phyloP scores from a whole-genome alignment of 2,329 filamentous ascomycete genomes.

The Celoporthe dispersa region DNA sequence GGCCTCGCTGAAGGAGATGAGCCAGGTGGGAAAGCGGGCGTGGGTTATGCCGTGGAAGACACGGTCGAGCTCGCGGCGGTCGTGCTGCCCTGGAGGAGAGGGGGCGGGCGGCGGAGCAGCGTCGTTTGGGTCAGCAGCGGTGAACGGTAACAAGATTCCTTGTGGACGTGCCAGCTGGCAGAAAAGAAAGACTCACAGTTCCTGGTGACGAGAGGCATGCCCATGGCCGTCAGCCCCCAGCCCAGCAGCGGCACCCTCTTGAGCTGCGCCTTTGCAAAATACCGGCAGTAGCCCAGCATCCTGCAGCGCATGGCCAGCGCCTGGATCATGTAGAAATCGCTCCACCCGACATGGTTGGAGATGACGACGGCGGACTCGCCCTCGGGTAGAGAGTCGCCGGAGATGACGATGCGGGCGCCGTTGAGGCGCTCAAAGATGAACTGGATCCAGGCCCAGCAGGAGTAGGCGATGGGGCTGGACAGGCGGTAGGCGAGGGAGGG shows the following conservation, averaged over 20 bases:
- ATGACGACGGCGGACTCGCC: constrained; percentile 65
- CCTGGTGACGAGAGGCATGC: constrained; percentile 65
- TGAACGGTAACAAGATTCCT: too few relatives aligned
- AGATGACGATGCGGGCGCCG: constrained; percentile 55
- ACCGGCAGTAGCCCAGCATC: constrained; percentile 66
- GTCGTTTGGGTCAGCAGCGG: too few relatives aligned
- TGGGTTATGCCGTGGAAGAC: constrained; percentile 60
- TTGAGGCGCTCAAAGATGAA: constrained; percentile 59
- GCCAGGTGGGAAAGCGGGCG: constrained; percentile 62
- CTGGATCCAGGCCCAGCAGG: constrained; percentile 63
- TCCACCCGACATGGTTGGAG: constrained; percentile 64
- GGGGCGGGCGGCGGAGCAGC: too few relatives aligned
- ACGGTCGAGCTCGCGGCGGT: constrained; percentile 58
- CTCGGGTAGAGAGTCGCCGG: constrained; percentile 54
- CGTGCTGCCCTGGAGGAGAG: constrained; percentile 35
- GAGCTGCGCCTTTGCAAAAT: constrained; percentile 66
- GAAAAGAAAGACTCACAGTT: constrained; percentile 45
- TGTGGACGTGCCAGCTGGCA: too few relatives aligned
- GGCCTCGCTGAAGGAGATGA: constrained; percentile 68
- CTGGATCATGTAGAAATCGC: constrained; percentile 69
- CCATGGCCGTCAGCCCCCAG: constrained; percentile 68
- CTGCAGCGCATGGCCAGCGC: constrained; percentile 55
- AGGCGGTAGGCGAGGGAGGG: constrained; percentile 57
- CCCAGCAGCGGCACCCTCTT: constrained; percentile 63
- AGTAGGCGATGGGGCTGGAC: constrained; percentile 58